These are phyloP conservation scores for Bullera alba DNA, from an alignment of 768 basidiomycete genomes.

Conservation along the genomic window DNA sequence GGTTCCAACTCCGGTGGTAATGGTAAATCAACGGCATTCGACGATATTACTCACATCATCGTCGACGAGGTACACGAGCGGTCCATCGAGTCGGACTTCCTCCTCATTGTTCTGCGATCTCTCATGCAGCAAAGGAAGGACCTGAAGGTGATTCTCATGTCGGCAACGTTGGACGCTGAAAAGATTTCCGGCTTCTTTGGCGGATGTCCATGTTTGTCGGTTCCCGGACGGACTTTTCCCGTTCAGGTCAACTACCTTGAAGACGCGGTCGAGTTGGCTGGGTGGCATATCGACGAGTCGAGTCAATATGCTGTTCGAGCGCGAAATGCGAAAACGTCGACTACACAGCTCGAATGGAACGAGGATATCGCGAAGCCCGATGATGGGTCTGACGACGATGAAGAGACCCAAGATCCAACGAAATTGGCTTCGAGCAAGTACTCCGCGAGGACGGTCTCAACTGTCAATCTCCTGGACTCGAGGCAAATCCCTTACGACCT, in stretches of 20 bases:
- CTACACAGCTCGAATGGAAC: slow-evolving; percentile 68
- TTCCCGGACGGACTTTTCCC: slow-evolving; percentile 92
- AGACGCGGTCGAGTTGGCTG: slow-evolving; percentile 75
- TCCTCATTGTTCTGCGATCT: slow-evolving; percentile 84
- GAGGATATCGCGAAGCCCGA: slow-evolving; percentile 60
- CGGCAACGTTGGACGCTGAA: slow-evolving; percentile 73
- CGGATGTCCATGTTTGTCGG: slow-evolving; percentile 68
- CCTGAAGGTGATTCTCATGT: slow-evolving; percentile 93
- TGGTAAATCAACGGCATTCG: slow-evolving; percentile 80
- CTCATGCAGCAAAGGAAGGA: slow-evolving; percentile 67
- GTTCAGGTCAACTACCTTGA: slow-evolving; percentile 80
- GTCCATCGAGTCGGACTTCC: slow-evolving; percentile 93
- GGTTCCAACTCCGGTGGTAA: slow-evolving; percentile 63
- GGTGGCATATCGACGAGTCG: slow-evolving; percentile 68
- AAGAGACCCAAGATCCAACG: slow-evolving; percentile 36
- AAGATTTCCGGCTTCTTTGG: slow-evolving; percentile 76
- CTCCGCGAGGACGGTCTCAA: slow-evolving; percentile 63
- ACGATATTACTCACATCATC: slow-evolving; percentile 95
- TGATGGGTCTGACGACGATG: slow-evolving; percentile 56
- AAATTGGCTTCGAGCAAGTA: slow-evolving; percentile 53
- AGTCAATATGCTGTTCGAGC: slow-evolving; percentile 62
- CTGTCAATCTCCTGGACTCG: slow-evolving; percentile 79
- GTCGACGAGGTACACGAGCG: slow-evolving; percentile 98
- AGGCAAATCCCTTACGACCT: slow-evolving; percentile 85
- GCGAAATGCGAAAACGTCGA: slow-evolving; percentile 43